Percentiles rank a stretch among this genome's conserved stretches.
phyloP scores from a whole-genome alignment of 805 yeast species.

The Wickerhamomyces alni region DNA sequence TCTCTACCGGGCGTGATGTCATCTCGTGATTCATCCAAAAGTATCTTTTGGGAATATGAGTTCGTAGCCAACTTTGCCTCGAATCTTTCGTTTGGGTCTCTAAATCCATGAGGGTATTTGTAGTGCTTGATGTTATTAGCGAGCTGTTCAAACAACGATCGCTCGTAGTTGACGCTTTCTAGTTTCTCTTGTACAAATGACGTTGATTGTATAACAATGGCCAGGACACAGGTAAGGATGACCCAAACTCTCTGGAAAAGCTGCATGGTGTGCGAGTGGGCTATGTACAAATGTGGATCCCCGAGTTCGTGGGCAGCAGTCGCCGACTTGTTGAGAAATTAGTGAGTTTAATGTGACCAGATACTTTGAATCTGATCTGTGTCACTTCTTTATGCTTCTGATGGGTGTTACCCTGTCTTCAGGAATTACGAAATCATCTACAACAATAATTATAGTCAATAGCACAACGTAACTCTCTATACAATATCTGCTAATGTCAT shows the following conservation, averaged over 20 bases:
- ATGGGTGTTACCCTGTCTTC: too few species aligned
- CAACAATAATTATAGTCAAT: too few species aligned
- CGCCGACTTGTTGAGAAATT: too few species aligned
- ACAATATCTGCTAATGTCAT: too few species aligned
- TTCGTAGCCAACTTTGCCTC: slow-evolving; percentile 32
- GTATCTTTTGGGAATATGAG: slow-evolving; percentile 28
- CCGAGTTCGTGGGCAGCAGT: too few species aligned
- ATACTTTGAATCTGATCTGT: too few species aligned
- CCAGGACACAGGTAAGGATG: slow-evolving; percentile 17
- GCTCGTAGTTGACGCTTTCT: slow-evolving; percentile 15
- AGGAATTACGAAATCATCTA: too few species aligned
- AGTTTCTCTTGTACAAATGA: slow-evolving; percentile 16
- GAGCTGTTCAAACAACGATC: slow-evolving; percentile 17
- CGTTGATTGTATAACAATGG: slow-evolving; percentile 16
- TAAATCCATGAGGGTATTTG: slow-evolving; percentile 2
- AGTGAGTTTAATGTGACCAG: too few species aligned
- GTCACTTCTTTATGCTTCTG: too few species aligned
- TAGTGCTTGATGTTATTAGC: slow-evolving; percentile 16
- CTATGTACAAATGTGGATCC: neutral
- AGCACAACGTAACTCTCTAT: too few species aligned
- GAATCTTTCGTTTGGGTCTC: slow-evolving; percentile 13
- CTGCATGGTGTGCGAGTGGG: slow-evolving; percentile 9
- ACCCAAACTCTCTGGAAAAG: slow-evolving; percentile 23
- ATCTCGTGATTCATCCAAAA: slow-evolving; percentile 27
- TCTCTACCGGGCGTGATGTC: slow-evolving; percentile 44